phyloP scores from a whole-genome alignment of 1,284 basidiomycete species.

The Papiliotrema nemorosa region DNA sequence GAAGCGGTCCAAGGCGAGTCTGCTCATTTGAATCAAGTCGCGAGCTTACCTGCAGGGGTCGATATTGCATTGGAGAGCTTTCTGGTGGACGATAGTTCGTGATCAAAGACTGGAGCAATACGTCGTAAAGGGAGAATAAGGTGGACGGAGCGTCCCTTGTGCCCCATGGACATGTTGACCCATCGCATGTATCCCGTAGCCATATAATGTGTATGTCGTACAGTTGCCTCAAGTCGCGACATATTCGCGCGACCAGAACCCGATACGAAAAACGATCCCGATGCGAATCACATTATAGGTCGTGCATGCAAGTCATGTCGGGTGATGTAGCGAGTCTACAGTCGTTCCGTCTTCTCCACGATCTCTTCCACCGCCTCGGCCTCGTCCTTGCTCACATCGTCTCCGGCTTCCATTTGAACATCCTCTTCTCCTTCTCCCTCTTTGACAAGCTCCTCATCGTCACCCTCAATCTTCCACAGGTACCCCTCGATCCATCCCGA shows the following conservation, averaged over 20 bases:
- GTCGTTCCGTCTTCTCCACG: conserved; percentile 22
- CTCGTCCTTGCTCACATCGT: conserved; percentile 21
- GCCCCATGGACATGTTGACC: too few relatives aligned
- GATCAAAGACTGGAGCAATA: conserved; percentile 33
- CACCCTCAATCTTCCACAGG: conserved; percentile 39
- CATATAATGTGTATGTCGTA: too few relatives aligned
- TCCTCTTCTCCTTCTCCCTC: conserved; percentile 15
- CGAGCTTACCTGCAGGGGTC: conserved; percentile 27
- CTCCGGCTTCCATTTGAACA: conserved; percentile 18
- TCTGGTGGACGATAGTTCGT: conserved; percentile 44
- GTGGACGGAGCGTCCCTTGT: too few relatives aligned
- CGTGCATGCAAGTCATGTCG: too few relatives aligned
- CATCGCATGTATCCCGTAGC: too few relatives aligned
- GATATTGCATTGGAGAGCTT: conserved; percentile 45
- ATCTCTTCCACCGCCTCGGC: conserved; percentile 24
- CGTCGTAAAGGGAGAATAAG: conserved; percentile 34
- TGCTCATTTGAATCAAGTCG: not conserved
- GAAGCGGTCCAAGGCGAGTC: conserved; percentile 35
- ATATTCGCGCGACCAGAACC: too few relatives aligned
- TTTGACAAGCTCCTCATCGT: conserved; percentile 24
- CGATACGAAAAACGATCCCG: too few relatives aligned
- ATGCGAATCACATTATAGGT: too few relatives aligned
- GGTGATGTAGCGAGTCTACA: too few relatives aligned
- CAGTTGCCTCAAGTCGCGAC: too few relatives aligned
- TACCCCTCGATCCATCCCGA: conserved; percentile 50